These are phyloP conservation scores for Xylariaceae sp. DNA, from an alignment of 2,329 filamentous ascomycete species.

Conservation along the genomic window DNA sequence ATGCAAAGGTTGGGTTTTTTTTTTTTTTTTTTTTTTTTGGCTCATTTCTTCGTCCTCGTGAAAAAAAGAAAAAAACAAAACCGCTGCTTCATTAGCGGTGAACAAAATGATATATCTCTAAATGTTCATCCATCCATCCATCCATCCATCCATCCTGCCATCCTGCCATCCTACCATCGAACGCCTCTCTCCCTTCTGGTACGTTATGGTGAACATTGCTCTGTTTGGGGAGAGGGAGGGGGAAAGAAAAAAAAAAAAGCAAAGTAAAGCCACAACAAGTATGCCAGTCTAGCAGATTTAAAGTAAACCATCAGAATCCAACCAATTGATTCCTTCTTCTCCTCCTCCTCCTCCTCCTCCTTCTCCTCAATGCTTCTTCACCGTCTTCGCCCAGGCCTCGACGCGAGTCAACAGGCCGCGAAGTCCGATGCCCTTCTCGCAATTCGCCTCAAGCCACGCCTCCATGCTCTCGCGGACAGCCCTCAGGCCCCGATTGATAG, in stretches of 20 bases:
- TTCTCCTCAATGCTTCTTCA: conserved; percentile 13
- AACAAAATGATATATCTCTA: not conserved
- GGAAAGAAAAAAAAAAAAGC: no score
- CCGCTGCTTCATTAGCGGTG: not conserved
- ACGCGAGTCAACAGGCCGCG: conserved; percentile 63
- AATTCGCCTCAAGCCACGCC: conserved; percentile 70
- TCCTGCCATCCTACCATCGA: not conserved
- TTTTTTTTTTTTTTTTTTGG: not conserved
- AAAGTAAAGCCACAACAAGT: not conserved
- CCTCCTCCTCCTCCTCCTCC: conserved; percentile 9
- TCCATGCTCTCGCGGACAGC: conserved; percentile 74
- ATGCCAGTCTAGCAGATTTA: no score
- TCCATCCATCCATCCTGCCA: not conserved
- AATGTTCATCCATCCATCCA: not conserved
- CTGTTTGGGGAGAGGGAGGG: not conserved
- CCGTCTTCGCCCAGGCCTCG: conserved; percentile 37
- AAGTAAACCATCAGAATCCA: not conserved
- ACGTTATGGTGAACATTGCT: not conserved
- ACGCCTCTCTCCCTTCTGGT: not conserved
- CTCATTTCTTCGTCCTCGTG: conserved; percentile 11
- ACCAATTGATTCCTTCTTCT: conserved; percentile 12
- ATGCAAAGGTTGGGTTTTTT: not conserved
- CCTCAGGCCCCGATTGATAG: conserved; percentile 65
- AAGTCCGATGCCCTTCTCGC: conserved; percentile 72
- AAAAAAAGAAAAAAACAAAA: not conserved